Evolutionary conservation across 441 rosid genomes (phyloP), one percentile per base, ranked within the genome.

Genomic region (Hura crepitans): DNA sequence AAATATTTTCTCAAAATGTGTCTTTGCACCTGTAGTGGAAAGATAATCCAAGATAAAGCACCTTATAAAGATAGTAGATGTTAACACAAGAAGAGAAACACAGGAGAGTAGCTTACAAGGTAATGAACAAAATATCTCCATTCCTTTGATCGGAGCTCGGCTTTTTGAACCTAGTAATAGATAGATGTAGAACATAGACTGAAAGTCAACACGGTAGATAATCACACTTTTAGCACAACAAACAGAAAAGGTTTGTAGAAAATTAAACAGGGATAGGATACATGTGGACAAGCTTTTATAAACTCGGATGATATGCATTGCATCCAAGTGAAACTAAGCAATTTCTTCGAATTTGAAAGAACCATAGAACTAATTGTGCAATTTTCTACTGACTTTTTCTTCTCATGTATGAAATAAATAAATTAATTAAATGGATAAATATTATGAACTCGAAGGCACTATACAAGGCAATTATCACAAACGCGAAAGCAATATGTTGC

Each of bases 121-220:
- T 96, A 96, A 77, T 92, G 99, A 75, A 92, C 99, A 79, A 87
- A 91, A 83, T 88, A 96, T 83, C 80, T 83, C 96, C 99, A 83
- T 71, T 96, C 99, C 81, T 91, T 91, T 81, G 87, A 92, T 17
- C 96, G 92, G 53, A 85, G 82, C 82, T 96, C 99, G 22, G 84
- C 91, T 74, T 86, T 92, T 79, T 96, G 98, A 81, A 96, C 87
- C 99, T 96, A 76, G 27, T 74, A 69, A 77, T 55, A 68, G 75
- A 69, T 69, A 47, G 22, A 65, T 15, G 61, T 0, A 47, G 46
- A 28, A 37, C 11, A 46, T 28, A 60, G 60, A 50, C 22, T 43
- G 30, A 53, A 58, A 63, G 31, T 53, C 33, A 73, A 53, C 49
- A 69, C 56, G 23, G 30, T 15, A 39, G 14, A 25, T 33, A 42